These are phyloP conservation scores for Penicillium sp. DNA, from an alignment of 2,329 filamentous ascomycete species.

Conservation along the genomic window DNA sequence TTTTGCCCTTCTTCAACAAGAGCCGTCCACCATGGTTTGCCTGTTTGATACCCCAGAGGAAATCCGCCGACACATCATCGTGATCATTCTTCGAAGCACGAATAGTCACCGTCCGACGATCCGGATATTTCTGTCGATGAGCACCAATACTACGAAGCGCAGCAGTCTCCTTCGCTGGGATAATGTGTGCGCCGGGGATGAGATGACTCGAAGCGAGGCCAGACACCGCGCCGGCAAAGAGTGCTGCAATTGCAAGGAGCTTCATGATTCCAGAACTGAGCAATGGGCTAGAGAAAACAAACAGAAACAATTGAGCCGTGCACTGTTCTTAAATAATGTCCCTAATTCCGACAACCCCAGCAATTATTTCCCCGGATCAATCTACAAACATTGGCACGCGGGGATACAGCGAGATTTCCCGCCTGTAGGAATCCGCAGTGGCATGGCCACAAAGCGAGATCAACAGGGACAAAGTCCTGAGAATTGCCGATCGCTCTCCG, in stretches of 20 bases:
- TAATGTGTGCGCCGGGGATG: conserved; percentile 30
- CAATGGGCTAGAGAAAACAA: neutral
- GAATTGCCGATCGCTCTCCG: conserved; percentile 18
- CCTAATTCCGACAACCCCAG: neutral
- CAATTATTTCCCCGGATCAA: neutral
- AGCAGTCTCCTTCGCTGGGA: conserved; percentile 25
- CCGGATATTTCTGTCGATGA: conserved; percentile 27
- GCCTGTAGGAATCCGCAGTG: conserved; percentile 26
- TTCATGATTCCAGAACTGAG: conserved; percentile 25
- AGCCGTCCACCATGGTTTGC: conserved; percentile 65
- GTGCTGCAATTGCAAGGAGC: conserved; percentile 24
- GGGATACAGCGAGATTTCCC: conserved; percentile 23
- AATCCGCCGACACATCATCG: conserved; percentile 62
- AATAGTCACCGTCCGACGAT: conserved; percentile 56
- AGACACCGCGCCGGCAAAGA: conserved; percentile 26
- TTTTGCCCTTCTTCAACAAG: conserved; percentile 57
- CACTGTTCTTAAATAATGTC: neutral
- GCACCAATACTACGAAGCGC: conserved; percentile 29
- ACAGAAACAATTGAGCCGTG: neutral
- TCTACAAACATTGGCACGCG: conserved; percentile 9
- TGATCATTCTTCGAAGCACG: conserved; percentile 57
- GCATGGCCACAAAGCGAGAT: neutral
- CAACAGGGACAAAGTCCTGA: conserved; percentile 4
- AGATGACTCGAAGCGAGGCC: conserved; percentile 23
- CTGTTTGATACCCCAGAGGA: conserved; percentile 57